A percentile compares a stretch with the other conserved stretches of the same genome.
phyloP scores from a whole-genome alignment of 352 stramenopile genomes.

The Phytophthora macrochlamydospora region DNA sequence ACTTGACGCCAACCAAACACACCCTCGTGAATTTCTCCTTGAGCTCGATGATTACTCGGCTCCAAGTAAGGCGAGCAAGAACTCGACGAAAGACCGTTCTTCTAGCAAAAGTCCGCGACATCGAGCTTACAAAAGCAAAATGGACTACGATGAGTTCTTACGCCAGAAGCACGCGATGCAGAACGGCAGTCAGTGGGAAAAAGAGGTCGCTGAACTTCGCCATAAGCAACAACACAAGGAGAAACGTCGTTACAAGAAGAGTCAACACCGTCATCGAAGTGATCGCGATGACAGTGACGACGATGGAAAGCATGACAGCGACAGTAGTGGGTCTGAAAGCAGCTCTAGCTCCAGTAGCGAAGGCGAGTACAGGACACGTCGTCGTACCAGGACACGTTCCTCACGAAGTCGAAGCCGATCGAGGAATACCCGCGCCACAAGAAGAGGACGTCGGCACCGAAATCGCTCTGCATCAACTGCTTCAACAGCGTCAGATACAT shows the following conservation, averaged over 20 bases:
- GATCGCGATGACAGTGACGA: slow-evolving; percentile 12
- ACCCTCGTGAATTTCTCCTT: slow-evolving; percentile 28
- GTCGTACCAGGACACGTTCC: background rate
- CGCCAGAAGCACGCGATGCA: slow-evolving; percentile 9
- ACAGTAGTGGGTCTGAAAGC: slow-evolving; percentile 13
- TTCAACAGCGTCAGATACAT: slow-evolving; percentile 25
- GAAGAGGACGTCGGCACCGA: slow-evolving; percentile 3
- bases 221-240: slow-evolving; percentile 18
- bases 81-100: background rate
- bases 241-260: slow-evolving; percentile 4
- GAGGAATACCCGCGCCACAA: background rate
- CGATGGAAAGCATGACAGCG: slow-evolving; percentile 20
- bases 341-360: background rate
- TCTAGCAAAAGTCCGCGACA: slow-evolving; percentile 26
- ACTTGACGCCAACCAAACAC: slow-evolving; percentile 39
- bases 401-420: slow-evolving; percentile 9
- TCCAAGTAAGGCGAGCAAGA: background rate
- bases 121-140: slow-evolving; percentile 36
- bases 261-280: background rate
- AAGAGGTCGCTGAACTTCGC: slow-evolving; percentile 27
- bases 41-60: slow-evolving; percentile 8
- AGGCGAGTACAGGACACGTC: background rate
- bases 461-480: slow-evolving; percentile 11
- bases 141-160: slow-evolving; percentile 64
- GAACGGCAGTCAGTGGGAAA: slow-evolving; percentile 28